These are phyloP conservation scores for Halophytophthora batemanensis DNA, from an alignment of 352 stramenopile genomes.

Conservation along the genomic window DNA sequence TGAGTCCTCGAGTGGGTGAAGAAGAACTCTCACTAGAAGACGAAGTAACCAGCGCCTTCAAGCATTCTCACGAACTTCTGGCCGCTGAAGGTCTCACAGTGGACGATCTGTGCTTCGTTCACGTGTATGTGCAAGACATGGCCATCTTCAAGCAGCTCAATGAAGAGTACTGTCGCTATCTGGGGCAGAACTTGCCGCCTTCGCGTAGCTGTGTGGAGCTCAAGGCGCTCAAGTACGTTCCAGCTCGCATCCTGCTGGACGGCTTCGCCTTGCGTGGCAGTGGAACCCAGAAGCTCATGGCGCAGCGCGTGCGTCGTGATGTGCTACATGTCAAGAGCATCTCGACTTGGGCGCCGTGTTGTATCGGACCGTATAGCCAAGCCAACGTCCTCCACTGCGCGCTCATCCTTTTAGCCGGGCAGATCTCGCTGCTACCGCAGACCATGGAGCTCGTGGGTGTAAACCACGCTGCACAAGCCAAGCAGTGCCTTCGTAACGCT, in stretches of 20 bases:
- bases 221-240: conserved; percentile 38
- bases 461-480: conserved; percentile 37
- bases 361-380: conserved; percentile 99
- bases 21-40: conserved; percentile 44
- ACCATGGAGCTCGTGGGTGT: conserved; percentile 91
- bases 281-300: conserved; percentile 55
- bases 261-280: conserved; percentile 84
- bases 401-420: conserved; percentile 95
- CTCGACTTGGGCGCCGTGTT: conserved; percentile 96
- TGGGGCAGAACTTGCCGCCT: conserved; percentile 77
- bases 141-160: conserved; percentile 93
- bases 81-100: conserved; percentile 48
- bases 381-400: conserved; percentile 91
- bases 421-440: conserved; percentile 94
- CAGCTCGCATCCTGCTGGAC: conserved; percentile 86
- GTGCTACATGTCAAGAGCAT: conserved; percentile 97
- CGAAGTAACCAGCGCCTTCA: conserved; percentile 61
- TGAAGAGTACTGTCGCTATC: conserved; percentile 90
- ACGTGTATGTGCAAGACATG: conserved; percentile 97
- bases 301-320: conserved; percentile 62
- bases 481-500: conserved; percentile 65
- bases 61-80: conserved; percentile 37
- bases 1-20: conserved; percentile 31
- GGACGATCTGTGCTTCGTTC: conserved; percentile 94
- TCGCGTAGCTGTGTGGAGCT: conserved; percentile 89